Evolutionary conservation across 2,329 filamentous ascomycete species (phyloP).

Genomic region (Gyromitra esculenta): DNA sequence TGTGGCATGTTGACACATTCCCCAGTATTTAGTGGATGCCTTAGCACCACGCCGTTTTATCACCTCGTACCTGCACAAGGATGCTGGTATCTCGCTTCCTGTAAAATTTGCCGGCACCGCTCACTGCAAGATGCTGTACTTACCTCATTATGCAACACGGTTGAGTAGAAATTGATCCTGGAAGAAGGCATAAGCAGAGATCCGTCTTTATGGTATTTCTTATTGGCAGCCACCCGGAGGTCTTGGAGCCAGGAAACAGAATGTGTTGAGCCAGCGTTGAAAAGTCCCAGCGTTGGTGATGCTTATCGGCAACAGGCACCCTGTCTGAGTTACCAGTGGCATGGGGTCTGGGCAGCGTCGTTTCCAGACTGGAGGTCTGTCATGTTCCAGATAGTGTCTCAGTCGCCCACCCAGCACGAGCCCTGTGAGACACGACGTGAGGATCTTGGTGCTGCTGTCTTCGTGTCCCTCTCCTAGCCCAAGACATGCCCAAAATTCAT

Average conservation of each 20-base stretch:
- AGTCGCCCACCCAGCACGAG: not conserved
- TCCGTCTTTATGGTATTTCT: not conserved
- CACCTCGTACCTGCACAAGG: not conserved
- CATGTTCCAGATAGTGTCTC: not conserved
- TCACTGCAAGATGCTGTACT: not conserved
- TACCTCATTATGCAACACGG: not conserved
- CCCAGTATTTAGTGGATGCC: too few species aligned
- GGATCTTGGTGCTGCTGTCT: slow-evolving; percentile 2
- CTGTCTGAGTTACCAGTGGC: not conserved
- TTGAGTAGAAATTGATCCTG: not conserved
- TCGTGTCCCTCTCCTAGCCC: slow-evolving; percentile 8
- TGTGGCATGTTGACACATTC: too few species aligned
- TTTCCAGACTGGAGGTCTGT: not conserved
- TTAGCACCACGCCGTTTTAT: not conserved
- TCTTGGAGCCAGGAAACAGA: not conserved
- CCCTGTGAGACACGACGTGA: slow-evolving; percentile 1
- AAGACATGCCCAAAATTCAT: slow-evolving; percentile 12
- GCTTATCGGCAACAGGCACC: not conserved
- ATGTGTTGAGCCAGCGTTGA: slow-evolving; percentile 2
- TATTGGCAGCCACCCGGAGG: not conserved
- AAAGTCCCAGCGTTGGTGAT: not conserved
- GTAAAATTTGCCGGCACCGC: not conserved
- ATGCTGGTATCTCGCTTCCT: not conserved
- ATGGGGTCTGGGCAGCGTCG: not conserved
- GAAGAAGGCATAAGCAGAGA: not conserved